These are phyloP conservation scores for Lecanicillium sp. DNA, from an alignment of 2,329 filamentous ascomycete species.

Conservation along the genomic window DNA sequence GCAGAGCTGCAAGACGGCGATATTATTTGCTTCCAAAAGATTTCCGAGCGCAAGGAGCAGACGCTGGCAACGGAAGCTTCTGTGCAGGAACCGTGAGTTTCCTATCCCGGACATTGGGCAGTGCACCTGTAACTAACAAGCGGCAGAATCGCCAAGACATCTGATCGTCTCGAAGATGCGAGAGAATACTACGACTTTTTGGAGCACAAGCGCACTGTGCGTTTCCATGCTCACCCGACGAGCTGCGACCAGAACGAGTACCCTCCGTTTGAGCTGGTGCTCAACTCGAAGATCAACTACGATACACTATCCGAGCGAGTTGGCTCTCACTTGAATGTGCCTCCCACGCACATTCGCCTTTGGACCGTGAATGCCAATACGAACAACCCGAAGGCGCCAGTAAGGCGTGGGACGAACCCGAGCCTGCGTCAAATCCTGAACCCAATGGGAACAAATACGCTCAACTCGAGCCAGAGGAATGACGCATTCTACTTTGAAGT, in stretches of 20 bases:
- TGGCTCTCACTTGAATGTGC: conserved; percentile 65
- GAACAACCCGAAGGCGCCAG: conserved; percentile 67
- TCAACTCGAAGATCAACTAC: conserved; percentile 86
- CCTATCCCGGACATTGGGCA: neutral
- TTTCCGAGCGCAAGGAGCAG: conserved; percentile 39
- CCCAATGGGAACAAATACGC: conserved; percentile 59
- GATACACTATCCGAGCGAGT: conserved; percentile 81
- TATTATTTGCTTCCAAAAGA: conserved; percentile 86
- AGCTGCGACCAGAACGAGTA: conserved; percentile 50
- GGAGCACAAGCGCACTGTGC: conserved; percentile 71
- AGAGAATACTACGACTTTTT: conserved; percentile 91
- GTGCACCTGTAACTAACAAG: conserved; percentile 10
- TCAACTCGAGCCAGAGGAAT: conserved; percentile 60
- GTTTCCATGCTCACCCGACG: conserved; percentile 62
- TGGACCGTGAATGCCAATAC: conserved; percentile 74
- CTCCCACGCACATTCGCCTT: conserved; percentile 84
- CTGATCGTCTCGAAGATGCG: conserved; percentile 60
- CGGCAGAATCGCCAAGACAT: conserved; percentile 15
- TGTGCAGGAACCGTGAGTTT: conserved; percentile 23
- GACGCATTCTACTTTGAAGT: conserved; percentile 90
- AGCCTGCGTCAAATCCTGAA: conserved; percentile 75
- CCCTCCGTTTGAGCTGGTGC: conserved; percentile 63
- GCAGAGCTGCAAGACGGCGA: conserved; percentile 97
- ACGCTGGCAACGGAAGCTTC: conserved; percentile 19
- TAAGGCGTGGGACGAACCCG: conserved; percentile 64